These are phyloP conservation scores for Eutypella sp. DNA, from an alignment of 2,329 filamentous ascomycete species.

Conservation along the genomic window DNA sequence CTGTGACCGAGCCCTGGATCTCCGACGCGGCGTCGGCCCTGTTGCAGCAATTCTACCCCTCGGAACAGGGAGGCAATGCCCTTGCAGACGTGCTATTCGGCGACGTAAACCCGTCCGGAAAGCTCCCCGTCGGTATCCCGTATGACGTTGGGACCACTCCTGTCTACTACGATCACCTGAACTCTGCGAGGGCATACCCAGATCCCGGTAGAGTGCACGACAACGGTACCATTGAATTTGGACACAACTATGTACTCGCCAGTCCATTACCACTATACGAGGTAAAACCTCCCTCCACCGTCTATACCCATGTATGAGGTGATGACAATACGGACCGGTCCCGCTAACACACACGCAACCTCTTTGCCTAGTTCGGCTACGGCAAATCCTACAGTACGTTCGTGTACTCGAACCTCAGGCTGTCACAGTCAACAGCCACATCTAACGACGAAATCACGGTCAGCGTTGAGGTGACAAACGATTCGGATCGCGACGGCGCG, in stretches of 20 bases:
- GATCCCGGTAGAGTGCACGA: conserved; percentile 48
- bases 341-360: not conserved
- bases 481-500: conserved; percentile 49
- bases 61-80: conserved; percentile 62
- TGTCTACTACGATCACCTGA: conserved; percentile 68
- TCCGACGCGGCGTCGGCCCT: conserved; percentile 59
- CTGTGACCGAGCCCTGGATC: conserved; percentile 69
- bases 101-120: conserved; percentile 60
- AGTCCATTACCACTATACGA: conserved; percentile 55
- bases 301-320: too few species aligned
- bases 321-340: too few species aligned
- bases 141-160: conserved; percentile 62
- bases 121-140: conserved; percentile 62
- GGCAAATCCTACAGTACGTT: conserved; percentile 63
- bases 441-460: conserved; percentile 51
- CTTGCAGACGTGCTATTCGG: conserved; percentile 64
- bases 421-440: conserved; percentile 44
- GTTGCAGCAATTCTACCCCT: conserved; percentile 71
- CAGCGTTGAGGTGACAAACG: conserved; percentile 59
- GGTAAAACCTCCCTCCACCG: conserved; percentile 13
- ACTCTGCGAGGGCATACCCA: conserved; percentile 53
- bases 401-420: conserved; percentile 48
- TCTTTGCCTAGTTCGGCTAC: conserved; percentile 53
- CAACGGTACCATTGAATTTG: conserved; percentile 60
- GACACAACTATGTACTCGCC: conserved; percentile 59